A percentile compares a stretch with the other conserved stretches of the same genome.
Evolutionary conservation across 768 basidiomycete genomes (phyloP).

Genomic region (Mycena alexandri): DNA sequence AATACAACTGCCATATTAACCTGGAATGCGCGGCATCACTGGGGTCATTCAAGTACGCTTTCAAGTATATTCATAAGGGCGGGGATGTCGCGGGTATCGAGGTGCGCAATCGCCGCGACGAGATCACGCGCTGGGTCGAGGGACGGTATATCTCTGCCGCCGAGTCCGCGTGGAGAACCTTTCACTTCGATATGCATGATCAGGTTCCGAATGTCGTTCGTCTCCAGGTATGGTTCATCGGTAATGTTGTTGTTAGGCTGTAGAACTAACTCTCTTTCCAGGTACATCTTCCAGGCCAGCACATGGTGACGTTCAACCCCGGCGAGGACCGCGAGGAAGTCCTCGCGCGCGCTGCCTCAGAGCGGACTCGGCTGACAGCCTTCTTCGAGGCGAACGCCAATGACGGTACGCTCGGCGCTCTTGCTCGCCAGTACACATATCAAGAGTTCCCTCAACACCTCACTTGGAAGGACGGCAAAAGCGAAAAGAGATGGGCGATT

Average conservation of each 20-base stretch:
- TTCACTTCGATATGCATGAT: slow-evolving; percentile 49
- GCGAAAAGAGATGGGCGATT: slow-evolving; percentile 19
- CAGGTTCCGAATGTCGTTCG: slow-evolving; percentile 49
- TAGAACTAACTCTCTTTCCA: too few species aligned
- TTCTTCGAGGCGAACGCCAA: slow-evolving; percentile 7
- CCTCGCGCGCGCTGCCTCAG: not conserved
- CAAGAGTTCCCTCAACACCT: slow-evolving; percentile 50
- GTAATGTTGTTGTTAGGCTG: not conserved
- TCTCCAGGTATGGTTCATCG: slow-evolving; percentile 45
- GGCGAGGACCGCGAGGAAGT: not conserved
- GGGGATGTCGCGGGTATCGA: slow-evolving; percentile 3
- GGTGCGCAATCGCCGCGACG: not conserved
- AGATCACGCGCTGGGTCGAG: slow-evolving; percentile 2
- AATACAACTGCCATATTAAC: slow-evolving; percentile 43
- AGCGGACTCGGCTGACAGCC: not conserved
- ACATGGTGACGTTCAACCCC: not conserved
- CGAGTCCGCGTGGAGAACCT: slow-evolving; percentile 50
- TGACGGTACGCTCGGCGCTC: slow-evolving; percentile 1
- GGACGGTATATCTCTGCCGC: slow-evolving; percentile 47
- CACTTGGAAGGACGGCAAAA: slow-evolving; percentile 40
- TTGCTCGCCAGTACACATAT: slow-evolving; percentile 42
- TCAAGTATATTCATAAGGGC: slow-evolving; percentile 14
- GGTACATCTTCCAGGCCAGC: slow-evolving; percentile 9
- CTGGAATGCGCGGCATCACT: slow-evolving; percentile 26
- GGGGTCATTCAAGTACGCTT: slow-evolving; percentile 6